These are phyloP conservation scores for Aspergillus felis DNA, from an alignment of 2,329 filamentous ascomycete genomes.

Conservation along the genomic window DNA sequence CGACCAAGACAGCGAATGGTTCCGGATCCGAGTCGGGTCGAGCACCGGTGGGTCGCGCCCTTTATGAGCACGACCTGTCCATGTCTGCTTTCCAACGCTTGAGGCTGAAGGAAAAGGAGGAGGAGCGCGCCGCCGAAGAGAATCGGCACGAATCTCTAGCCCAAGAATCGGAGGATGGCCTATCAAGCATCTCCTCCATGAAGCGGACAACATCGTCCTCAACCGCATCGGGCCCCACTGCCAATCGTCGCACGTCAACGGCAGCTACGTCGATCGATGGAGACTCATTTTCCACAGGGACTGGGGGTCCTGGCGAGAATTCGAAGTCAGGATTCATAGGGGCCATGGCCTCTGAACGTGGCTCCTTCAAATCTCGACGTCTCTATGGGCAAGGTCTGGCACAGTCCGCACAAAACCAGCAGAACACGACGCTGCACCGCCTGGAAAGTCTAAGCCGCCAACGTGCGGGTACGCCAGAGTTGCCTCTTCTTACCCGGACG, in stretches of 20 bases:
- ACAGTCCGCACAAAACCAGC: constrained; percentile 76
- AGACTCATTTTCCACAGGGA: constrained; percentile 45
- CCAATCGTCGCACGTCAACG: constrained; percentile 71
- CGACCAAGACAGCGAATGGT: constrained; percentile 44
- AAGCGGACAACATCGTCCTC: constrained; percentile 83
- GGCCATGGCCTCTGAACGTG: constrained; percentile 53
- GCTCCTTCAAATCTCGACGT: constrained; percentile 65
- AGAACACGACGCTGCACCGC: constrained; percentile 69
- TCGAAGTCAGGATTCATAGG: constrained; percentile 25
- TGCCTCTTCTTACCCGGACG: constrained; percentile 42
- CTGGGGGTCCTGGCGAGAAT: constrained; percentile 15
- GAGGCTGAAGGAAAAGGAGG: constrained; percentile 52
- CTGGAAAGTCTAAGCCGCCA: constrained; percentile 74
- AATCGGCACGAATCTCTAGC: constrained; percentile 36
- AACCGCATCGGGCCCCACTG: constrained; percentile 68
- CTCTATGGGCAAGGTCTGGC: constrained; percentile 80
- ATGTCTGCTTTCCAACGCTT: constrained; percentile 79
- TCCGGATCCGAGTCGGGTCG: constrained; percentile 29
- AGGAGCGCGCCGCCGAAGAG: constrained; percentile 41
- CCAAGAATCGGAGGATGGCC: constrained; percentile 42
- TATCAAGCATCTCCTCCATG: constrained; percentile 62
- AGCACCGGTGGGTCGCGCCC: constrained; percentile 54
- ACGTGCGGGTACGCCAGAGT: constrained; percentile 54
- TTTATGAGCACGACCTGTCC: constrained; percentile 85
- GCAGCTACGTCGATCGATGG: constrained; percentile 87